Base-by-base conservation (phyloP, 805 yeast genomes). In the Isabelozyma pseudorhagii region DNA sequence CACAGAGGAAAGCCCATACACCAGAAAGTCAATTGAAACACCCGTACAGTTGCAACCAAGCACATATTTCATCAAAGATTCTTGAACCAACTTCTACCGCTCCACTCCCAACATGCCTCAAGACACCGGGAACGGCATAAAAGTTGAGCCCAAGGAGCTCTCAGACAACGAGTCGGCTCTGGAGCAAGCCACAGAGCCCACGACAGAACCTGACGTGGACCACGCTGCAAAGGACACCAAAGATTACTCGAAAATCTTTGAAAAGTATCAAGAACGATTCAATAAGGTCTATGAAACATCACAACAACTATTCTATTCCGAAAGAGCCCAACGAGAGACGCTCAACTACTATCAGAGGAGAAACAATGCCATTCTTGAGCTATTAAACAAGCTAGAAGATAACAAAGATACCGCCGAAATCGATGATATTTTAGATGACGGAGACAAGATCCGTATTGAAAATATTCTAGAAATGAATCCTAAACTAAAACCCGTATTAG, bases 321-420 rank as follows among this genome's bases (percentile, higher is more conserved):
- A 74, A 51, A 56, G 58, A 44, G 56, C 66, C 17, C 74, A 68
- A 52, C 52, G 78, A 27, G 67, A 69, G 44, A 56, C 76, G 6
- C 50, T 72, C 13, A 52, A 61, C 41, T 67, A 59, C 50, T 69
- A 63, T 48, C 62, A 69, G 45, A 52, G 78, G 44, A 60, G 76
- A 40, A 71, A 71, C 50, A 67, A 69, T 44, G 74, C 75, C 0
- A 44, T 74, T 31, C 47, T 74, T 8, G 71, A 70, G 29, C 42
- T 69, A 8, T 49, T 72, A 6, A 55, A 46, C 8, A 56, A 59
- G 25, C 45, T 53, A 8, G 67, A 57, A 5, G 57, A 49, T 4
- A 17, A 52, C 50, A 4, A 42, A 25, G 18, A 27, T 9, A 31
- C 9, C 5, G 18, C 7, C n/a, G 21, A 27, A 15, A 21, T 44